Evolutionary conservation across 305 asterid species (phyloP), one percentile per base, ranked within the genome.

Genomic region (Fraxinus baroniana): DNA sequence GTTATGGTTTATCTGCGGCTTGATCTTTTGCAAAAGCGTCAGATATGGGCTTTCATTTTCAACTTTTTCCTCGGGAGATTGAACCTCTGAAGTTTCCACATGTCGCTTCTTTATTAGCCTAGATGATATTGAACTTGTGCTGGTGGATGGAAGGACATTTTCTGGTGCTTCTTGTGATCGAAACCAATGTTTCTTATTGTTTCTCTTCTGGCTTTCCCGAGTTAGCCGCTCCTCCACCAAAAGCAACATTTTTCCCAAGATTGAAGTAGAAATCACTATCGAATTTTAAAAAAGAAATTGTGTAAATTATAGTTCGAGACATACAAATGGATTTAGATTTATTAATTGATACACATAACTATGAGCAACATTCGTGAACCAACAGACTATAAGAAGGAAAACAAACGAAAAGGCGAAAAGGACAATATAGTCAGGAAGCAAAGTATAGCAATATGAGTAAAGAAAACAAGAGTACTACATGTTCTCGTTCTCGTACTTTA

Each of bases 211-310:
- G 71, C 84, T 89, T 90, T 75, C 68, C 62, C 12, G 79, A 79
- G 81, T 82, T 90, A 5, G 91, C 87, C 76, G 87, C 94, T 79
- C 84, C 86, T 79, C 91, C 92, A 24, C 99, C 98, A 84, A 90
- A 95, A 15, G 98, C 97, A 37, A 92, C 92, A 79, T 94, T 95
- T 81, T 92, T 94, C 33, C 84, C 52, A 60, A 94, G 91, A 87
- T 86, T 93, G 90, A 92, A 93, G 87, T 94, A 94, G 84, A 95
- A 93, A 71, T 95, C 97, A 20, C 85, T 88, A 78, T 39, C 37
- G 78, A 71, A 64, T 64, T 64, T 24, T 0, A 64, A 79, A 12
- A 77, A 83, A 55, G 24, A 86, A 44, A 28, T 64, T 24, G 72
- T 22, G 17, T 64, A 68, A 77, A 76, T 32, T 41, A 78, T 32